Percentiles rank a stretch among this genome's conserved stretches.
These are phyloP conservation scores for Trypethelium eluteriae DNA, from an alignment of 495 filamentous ascomycete species.

Conservation along the genomic window DNA sequence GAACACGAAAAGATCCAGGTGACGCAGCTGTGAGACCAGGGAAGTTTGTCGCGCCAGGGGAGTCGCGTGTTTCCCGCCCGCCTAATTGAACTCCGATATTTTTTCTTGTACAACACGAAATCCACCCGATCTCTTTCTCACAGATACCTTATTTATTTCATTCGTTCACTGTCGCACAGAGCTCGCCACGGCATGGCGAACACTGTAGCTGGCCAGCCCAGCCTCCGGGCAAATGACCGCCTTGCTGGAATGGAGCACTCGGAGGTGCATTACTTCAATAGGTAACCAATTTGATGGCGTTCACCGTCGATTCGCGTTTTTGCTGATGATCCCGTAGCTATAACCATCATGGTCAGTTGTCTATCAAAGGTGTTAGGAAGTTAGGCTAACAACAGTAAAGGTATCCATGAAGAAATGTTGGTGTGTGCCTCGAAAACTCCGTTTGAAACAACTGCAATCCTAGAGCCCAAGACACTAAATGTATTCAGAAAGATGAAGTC, in stretches of 20 bases:
- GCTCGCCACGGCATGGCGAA: constrained; percentile 22
- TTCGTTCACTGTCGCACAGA: neutral
- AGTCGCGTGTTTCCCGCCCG: neutral
- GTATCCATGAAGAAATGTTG: constrained; percentile 97
- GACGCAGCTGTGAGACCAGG: neutral
- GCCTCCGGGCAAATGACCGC: constrained; percentile 24
- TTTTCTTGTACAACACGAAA: no score
- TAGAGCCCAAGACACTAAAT: constrained; percentile 6
- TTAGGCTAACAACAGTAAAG: constrained; percentile 39
- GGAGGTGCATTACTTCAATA: constrained; percentile 96
- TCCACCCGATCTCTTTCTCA: neutral
- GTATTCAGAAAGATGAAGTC: constrained; percentile 86
- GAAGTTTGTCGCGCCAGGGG: neutral
- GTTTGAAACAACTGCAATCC: neutral
- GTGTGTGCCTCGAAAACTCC: constrained; percentile 47
- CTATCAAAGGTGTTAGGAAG: constrained; percentile 22
- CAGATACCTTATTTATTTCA: neutral
- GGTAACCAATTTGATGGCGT: constrained; percentile 42
- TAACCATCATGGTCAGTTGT: constrained; percentile 79
- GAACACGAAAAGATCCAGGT: neutral
- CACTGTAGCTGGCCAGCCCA: constrained; percentile 21
- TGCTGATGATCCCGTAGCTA: constrained; percentile 54
- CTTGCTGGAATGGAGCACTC: constrained; percentile 50
- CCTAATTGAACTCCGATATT: no score
- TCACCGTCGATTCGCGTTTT: constrained; percentile 3